Evolutionary conservation across 495 filamentous ascomycete species (phyloP).

Genomic region (Podospora appendiculata): DNA sequence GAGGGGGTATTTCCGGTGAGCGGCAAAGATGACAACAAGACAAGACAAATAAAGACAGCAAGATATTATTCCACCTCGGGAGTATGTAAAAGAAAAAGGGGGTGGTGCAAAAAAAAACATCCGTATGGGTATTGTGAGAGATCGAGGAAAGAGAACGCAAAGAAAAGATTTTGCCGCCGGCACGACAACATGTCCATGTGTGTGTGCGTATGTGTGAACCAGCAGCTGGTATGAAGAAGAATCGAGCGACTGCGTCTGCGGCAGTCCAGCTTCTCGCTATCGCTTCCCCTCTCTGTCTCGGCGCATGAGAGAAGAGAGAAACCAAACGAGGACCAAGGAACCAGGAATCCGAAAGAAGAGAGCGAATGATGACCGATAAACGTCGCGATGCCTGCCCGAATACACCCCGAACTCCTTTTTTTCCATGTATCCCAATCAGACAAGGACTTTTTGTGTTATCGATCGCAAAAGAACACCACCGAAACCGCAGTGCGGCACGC

Average conservation of each 20-base stretch:
- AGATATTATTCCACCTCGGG: too few species aligned
- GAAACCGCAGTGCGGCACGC: background rate
- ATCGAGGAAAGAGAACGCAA: background rate
- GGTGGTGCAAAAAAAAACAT: conserved; percentile 6
- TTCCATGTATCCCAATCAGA: conserved; percentile 6
- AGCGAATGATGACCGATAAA: conserved; percentile 12
- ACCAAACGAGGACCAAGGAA: background rate
- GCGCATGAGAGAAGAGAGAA: background rate
- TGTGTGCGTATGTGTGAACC: background rate
- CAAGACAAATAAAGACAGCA: background rate
- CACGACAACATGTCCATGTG: too few species aligned
- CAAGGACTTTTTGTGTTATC: conserved; percentile 5
- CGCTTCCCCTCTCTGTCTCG: too few species aligned
- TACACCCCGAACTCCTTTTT: conserved; percentile 12
- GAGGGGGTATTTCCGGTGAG: conserved; percentile 9
- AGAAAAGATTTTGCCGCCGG: conserved; percentile 4
- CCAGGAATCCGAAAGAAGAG: conserved; percentile 1
- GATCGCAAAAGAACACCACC: conserved; percentile 4
- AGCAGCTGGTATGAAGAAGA: background rate
- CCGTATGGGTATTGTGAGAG: background rate
- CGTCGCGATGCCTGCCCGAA: conserved; percentile 6
- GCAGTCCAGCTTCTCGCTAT: too few species aligned
- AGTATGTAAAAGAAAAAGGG: background rate
- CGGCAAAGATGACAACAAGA: background rate
- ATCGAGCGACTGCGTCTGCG: too few species aligned